These are phyloP conservation scores for Lachancea waltii DNA, from an alignment of 805 yeast genomes.

Conservation along the genomic window DNA sequence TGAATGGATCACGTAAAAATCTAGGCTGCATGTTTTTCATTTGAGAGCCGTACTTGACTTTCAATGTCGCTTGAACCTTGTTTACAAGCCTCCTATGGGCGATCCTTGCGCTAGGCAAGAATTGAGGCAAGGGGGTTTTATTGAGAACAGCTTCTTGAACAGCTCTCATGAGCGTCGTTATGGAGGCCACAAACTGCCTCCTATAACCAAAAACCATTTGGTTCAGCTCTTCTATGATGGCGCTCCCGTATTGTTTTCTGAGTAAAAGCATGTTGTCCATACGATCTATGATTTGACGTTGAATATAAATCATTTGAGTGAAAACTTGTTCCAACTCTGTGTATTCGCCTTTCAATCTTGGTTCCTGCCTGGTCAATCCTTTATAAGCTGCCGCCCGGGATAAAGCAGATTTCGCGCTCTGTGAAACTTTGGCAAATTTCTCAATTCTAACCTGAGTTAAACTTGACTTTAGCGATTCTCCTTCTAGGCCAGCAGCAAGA, in stretches of 20 bases:
- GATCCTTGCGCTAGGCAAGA: constrained; percentile 42
- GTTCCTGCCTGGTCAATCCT: constrained; percentile 40
- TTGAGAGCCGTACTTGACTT: constrained; percentile 21
- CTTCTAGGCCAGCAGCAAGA: constrained; percentile 39
- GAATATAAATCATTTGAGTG: constrained; percentile 39
- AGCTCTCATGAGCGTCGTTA: constrained; percentile 36
- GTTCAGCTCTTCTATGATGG: constrained; percentile 40
- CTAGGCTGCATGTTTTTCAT: constrained; percentile 10
- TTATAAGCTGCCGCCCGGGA: constrained; percentile 38
- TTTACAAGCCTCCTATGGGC: constrained; percentile 42
- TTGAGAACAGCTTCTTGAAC: constrained; percentile 39
- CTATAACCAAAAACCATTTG: constrained; percentile 37
- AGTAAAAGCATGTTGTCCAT: constrained; percentile 40
- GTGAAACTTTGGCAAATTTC: constrained; percentile 31
- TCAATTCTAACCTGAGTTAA: constrained; percentile 30
- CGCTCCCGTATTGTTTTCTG: constrained; percentile 41
- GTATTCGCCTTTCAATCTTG: constrained; percentile 43
- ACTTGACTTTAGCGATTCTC: constrained; percentile 26
- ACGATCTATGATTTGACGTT: constrained; percentile 42
- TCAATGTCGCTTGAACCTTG: constrained; percentile 36
- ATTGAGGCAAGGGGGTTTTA: constrained; percentile 46
- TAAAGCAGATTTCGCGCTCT: constrained; percentile 35
- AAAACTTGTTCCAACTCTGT: constrained; percentile 36
- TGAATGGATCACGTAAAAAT: constrained; percentile 10
- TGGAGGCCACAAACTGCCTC: constrained; percentile 39